phyloP scores from a whole-genome alignment of 345 rosid genomes.

The Camelina neglecta region DNA sequence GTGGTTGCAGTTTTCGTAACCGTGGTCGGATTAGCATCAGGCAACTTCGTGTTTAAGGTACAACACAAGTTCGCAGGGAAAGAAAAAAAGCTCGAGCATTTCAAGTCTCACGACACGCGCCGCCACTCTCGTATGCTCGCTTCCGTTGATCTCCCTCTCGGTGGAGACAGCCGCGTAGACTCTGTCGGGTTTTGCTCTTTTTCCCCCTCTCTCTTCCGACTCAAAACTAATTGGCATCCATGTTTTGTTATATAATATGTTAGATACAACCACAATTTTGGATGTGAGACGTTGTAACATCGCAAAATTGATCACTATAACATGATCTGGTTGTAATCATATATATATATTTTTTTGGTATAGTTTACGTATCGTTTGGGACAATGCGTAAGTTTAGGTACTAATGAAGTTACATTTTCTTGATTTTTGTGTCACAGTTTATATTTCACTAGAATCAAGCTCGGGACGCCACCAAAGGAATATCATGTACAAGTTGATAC shows the following conservation, averaged over 20 bases:
- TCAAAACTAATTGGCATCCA: not conserved
- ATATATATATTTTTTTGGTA: not conserved
- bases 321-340: not conserved
- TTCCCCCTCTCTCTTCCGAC: not conserved
- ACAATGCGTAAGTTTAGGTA: not conserved
- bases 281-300: no score
- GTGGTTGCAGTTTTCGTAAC: constrained; percentile 38
- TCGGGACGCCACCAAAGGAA: constrained; percentile 78
- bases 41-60: constrained; percentile 62
- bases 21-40: constrained; percentile 41
- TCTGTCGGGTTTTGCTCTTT: constrained; percentile 65
- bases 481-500: constrained; percentile 90
- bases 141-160: constrained; percentile 65
- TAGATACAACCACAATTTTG: not conserved
- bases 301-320: not conserved
- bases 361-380: not conserved
- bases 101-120: constrained; percentile 66
- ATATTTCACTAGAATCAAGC: constrained; percentile 69
- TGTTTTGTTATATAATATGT: not conserved
- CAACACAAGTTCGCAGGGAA: constrained; percentile 66
- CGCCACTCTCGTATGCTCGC: constrained; percentile 77
- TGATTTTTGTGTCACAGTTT: constrained; percentile 54
- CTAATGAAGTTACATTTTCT: constrained; percentile 35
- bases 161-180: constrained; percentile 81
- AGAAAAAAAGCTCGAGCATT: constrained; percentile 50